A percentile compares a stretch with the other conserved stretches of the same genome.
Conservation (phyloP, 2,329 filamentous ascomycete genomes). For the Hypoxylon sp. region DNA sequence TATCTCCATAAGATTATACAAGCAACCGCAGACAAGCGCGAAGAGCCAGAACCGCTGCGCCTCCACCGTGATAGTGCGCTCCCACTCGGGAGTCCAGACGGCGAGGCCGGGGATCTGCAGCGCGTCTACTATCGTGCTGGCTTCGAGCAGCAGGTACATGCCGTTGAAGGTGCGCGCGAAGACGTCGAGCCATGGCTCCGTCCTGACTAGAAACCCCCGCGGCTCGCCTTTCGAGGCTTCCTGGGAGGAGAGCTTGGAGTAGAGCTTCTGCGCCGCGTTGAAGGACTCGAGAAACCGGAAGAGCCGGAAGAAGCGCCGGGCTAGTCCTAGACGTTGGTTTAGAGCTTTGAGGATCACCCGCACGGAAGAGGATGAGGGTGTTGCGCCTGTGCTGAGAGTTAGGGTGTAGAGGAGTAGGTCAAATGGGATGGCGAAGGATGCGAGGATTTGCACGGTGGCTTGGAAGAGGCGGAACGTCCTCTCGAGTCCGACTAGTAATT, state of each 20-base stretch:
- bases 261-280: slow-evolving; percentile 63
- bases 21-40: slow-evolving; percentile 67
- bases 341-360: slow-evolving; percentile 56
- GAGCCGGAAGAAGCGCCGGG: slow-evolving; percentile 75
- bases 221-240: slow-evolving; percentile 34
- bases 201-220: slow-evolving; percentile 39
- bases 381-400: slow-evolving; percentile 28
- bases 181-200: slow-evolving; percentile 67
- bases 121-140: slow-evolving; percentile 72
- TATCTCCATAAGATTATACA: slow-evolving; percentile 61
- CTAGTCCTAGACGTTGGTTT: slow-evolving; percentile 62
- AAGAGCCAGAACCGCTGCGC: slow-evolving; percentile 80
- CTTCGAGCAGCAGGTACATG: slow-evolving; percentile 78
- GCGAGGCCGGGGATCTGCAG: slow-evolving; percentile 61
- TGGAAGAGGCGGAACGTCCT: slow-evolving; percentile 73
- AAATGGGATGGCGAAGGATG: slow-evolving; percentile 61
- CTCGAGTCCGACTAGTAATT: slow-evolving; percentile 70
- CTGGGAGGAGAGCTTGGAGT: slow-evolving; percentile 48
- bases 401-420: slow-evolving; percentile 53
- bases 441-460: slow-evolving; percentile 64
- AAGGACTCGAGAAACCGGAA: slow-evolving; percentile 78
- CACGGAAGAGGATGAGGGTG: slow-evolving; percentile 51
- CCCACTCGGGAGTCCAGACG: slow-evolving; percentile 67
- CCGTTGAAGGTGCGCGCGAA: slow-evolving; percentile 73
- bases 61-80: slow-evolving; percentile 67